Evolutionary conservation across 1,284 basidiomycete genomes (phyloP), one percentile per base, ranked within the genome.

Genomic region (Agroathelia rolfsii): DNA sequence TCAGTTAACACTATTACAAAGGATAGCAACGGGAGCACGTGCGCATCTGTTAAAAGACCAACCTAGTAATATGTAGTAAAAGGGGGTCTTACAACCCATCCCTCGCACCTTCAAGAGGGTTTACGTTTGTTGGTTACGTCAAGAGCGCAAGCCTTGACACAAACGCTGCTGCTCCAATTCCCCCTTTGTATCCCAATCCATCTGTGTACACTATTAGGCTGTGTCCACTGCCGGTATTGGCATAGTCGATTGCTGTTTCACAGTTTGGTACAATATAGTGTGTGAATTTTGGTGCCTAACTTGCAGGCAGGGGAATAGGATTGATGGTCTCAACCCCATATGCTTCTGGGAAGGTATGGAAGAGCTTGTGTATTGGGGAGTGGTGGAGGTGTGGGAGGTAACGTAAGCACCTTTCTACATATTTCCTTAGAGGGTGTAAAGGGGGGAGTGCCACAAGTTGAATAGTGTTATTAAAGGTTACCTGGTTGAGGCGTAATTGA

Each of bases 91-190:
- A n/a, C n/a, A n/a, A n/a, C n/a, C n/a, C n/a, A n/a, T n/a, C n/a
- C n/a, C n/a, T n/a, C n/a, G n/a, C n/a, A n/a, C n/a, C n/a, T n/a
- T n/a, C n/a, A n/a, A n/a, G n/a, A n/a, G n/a, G n/a, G n/a, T n/a
- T n/a, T n/a, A n/a, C n/a, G n/a, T n/a, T n/a, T n/a, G n/a, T n/a
- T n/a, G n/a, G n/a, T n/a, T n/a, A n/a, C n/a, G n/a, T n/a, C n/a
- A n/a, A n/a, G n/a, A n/a, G n/a, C n/a, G n/a, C n/a, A n/a, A n/a
- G n/a, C n/a, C n/a, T n/a, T n/a, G n/a, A n/a, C n/a, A n/a, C n/a
- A n/a, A n/a, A n/a, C n/a, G 54, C 55, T 4, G 50, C 48, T 15
- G 48, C 52, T 5, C 55, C 53, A 2, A 55, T 42, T 8, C 38
- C 27, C 3, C 45, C 45, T 10, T 48, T 40, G 3, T 42, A 32